Base-by-base conservation (phyloP, 805 yeast species). In the Starmerella tilneyi region DNA sequence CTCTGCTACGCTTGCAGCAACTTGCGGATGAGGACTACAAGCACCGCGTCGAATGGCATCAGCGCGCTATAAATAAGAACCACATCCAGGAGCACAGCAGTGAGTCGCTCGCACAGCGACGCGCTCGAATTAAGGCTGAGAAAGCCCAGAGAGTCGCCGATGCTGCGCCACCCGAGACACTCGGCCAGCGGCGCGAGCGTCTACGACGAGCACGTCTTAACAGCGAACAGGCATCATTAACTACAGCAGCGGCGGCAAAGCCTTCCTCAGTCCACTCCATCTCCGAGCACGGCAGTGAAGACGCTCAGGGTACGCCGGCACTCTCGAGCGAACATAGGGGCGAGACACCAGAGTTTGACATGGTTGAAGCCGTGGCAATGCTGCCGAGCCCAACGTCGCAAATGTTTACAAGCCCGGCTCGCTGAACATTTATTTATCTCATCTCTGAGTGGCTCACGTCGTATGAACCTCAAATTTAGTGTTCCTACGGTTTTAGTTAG, bases 61-160 rank as follows among this genome's bases (percentile, higher is more conserved):
- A 41, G 22, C 42, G 47, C 22, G 55, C 54, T 1, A 43, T 50
- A 19, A 43, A 45, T 27, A 39, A 41, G 7, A 34, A 47, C 17
- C 39, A 49, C n/a, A 40, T 44, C 8, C 55, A 52, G 17, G 55
- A 49, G 5, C 52, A 52, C 17, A 49, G 51, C 9, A 46, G 48
- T 20, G 65, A 62, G 51, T 51, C 64, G 9, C 52, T 62, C 33
- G 58, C 59, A 3, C 56, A 56, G 23, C 59, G 66, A 3, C 44
- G 63, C 9, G 55, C 53, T 8, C 54, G 65, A 19, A 45, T 60
- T 24, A 53, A 54, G 42, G 37, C 45, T 13, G 50, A 51, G 33
- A 47, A 48, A 17, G 23, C 36, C 20, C 3, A 15, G 27, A 20
- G 9, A 9, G 29, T 21, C 26, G 37, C 37, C 7, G 36, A 31